Base-by-base conservation (phyloP, 1,284 basidiomycete genomes). In the Boletus smithii region DNA sequence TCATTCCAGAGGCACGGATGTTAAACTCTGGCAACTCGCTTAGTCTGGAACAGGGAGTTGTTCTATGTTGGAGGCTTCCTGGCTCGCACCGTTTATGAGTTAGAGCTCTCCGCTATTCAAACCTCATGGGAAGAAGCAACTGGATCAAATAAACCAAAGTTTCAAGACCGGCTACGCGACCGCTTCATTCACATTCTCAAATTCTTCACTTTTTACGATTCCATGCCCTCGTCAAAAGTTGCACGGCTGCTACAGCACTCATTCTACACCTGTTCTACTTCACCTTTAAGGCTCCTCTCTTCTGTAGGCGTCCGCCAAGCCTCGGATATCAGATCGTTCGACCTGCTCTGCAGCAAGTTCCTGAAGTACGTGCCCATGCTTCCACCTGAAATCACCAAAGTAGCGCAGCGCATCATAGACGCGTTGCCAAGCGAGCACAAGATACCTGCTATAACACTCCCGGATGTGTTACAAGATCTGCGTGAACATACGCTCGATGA, bases 161-260 rank as follows among this genome's bases (percentile, higher is more conserved):
- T 2, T 14, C 70, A 71, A 39, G 58, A 60, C 6, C 74, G 73
- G 67, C 64, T 91, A 8, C 73, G 69, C 11, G 67, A 67, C 17
- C 76, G 81, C n/a, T 87, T 84, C 6, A 69, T 93, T 14, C 93
- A 97, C 58, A 78, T 85, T 2, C 75, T 97, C 51, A 83, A 82
- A 53, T 92, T 97, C 72, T 93, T 97, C 74, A 85, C 85, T 1
- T 93, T 91, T 66, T 76, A 83, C 49, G 70, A 76, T 2, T 94
- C 93, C 0, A 92, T 92, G 0, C 95, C 95, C 0, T 92, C 90
- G 0, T 63, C 79, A 0, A 78, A 88, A 34, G 88, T 98, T 11
- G 83, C 88, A 0, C 68, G 70, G 13, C 67, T 82, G n/a, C 75
- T 95, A 46, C 84, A 91, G 62, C 69, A 74, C 0, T 80, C 85